phyloP scores from a whole-genome alignment of 805 yeast species.

The Cyberlindnera americana region DNA sequence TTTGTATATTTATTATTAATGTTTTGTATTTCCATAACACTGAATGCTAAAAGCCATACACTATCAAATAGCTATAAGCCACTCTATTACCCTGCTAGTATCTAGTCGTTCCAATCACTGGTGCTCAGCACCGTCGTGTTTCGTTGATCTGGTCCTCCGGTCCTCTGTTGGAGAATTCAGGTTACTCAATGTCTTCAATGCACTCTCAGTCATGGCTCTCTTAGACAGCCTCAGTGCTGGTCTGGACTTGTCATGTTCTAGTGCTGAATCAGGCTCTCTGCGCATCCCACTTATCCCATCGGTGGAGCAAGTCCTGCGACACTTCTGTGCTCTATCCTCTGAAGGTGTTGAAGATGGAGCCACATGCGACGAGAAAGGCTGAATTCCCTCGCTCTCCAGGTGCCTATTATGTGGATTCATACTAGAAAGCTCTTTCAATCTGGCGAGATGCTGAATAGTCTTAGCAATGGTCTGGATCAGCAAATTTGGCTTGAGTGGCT shows the following conservation, averaged over 20 bases:
- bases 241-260: not conserved
- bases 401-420: slow-evolving; percentile 25
- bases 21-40: too few relatives aligned
- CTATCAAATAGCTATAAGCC: too few relatives aligned
- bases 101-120: too few relatives aligned
- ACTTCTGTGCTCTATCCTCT: slow-evolving; percentile 3
- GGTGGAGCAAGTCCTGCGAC: slow-evolving; percentile 10
- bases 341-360: slow-evolving; percentile 8
- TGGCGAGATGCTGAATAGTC: slow-evolving; percentile 69
- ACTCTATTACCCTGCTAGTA: too few relatives aligned
- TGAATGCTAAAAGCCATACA: too few relatives aligned
- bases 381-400: slow-evolving; percentile 18
- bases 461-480: slow-evolving; percentile 81
- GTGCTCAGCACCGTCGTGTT: too few relatives aligned
- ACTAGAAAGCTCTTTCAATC: slow-evolving; percentile 44
- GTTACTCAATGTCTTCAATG: slow-evolving; percentile 12
- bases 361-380: slow-evolving; percentile 9
- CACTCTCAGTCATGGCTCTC: slow-evolving; percentile 17
- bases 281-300: slow-evolving; percentile 10
- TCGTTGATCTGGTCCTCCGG: not conserved
- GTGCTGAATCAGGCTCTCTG: not conserved
- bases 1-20: too few relatives aligned
- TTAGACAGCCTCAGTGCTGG: slow-evolving; percentile 1
- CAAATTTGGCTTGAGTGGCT: slow-evolving; percentile 81
- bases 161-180: slow-evolving; percentile 11